phyloP scores from a whole-genome alignment of 1,139 yeast genomes.

The Yamadazyma mexicana region DNA sequence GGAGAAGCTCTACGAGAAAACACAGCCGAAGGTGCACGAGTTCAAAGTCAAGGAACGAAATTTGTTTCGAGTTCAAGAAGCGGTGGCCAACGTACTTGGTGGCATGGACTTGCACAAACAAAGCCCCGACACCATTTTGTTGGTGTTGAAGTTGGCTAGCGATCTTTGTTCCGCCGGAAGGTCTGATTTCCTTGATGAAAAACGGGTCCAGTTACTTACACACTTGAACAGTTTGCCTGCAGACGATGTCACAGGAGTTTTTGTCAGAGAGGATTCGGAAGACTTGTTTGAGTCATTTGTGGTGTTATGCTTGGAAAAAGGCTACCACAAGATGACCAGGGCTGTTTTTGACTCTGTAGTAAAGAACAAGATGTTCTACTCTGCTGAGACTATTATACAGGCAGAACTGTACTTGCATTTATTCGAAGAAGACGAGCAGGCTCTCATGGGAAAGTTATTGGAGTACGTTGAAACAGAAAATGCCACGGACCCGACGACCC shows the following conservation, averaged over 20 bases:
- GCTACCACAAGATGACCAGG: constrained; percentile 1
- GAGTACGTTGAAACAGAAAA: constrained; percentile 8
- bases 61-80: constrained; percentile 29
- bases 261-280: constrained; percentile 12
- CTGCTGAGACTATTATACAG: constrained; percentile 11
- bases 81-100: constrained; percentile 4
- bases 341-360: constrained; percentile 5
- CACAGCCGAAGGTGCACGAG: constrained; percentile 37
- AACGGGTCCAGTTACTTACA: constrained; percentile 1
- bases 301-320: background rate
- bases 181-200: background rate
- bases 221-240: constrained; percentile 3
- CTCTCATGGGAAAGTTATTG: background rate
- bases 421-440: constrained; percentile 3
- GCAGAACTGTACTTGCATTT: constrained; percentile 7
- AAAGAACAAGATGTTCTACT: constrained; percentile 11
- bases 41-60: constrained; percentile 31
- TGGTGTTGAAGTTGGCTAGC: constrained; percentile 22
- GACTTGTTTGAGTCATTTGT: constrained; percentile 8
- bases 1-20: constrained; percentile 28
- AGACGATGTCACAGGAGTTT: constrained; percentile 3
- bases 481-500: background rate
- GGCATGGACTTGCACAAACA: background rate
- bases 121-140: constrained; percentile 13
- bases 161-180: constrained; percentile 24